Base-by-base conservation (phyloP, 495 filamentous ascomycete species). In the Penicillium taxi region DNA sequence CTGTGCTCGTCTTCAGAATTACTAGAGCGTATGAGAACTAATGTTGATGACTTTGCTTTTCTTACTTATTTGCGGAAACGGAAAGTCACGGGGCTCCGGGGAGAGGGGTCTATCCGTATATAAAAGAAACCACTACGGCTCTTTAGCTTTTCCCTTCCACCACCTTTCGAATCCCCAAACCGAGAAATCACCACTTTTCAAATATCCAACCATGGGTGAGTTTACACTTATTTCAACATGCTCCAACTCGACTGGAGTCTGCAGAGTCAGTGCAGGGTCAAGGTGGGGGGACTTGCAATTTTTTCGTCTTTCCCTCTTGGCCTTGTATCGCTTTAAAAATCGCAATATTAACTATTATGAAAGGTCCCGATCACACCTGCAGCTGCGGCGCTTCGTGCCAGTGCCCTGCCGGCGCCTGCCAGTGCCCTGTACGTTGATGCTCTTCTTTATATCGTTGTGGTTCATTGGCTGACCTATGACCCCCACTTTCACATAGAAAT, bases 351-450 rank as follows among this genome's bases (percentile, higher is more conserved):
- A 63, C 50, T 20, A 40, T 12, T 9, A 23, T 6, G 12, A 46
- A 22, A 66, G 60, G 47, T 47, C 42, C 54, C 43, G 60, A 61
- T 37, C 64, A 67, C 64, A 50, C 47, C 42, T 69, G 65, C 56
- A 58, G 53, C 55, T 66, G 63, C 52, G 65, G 65, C 46, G 35
- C 52, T 46, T 66, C 65, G 46, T 69, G 61, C 63, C 58, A 61
- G 52, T 69, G 63, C 60, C 59, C 65, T 54, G 54, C 63, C 49
- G 65, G 61, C 52, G 41, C 43, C 19, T 67, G 61, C 65, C 48
- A 67, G 42, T 67, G 64, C 64, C 64, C 64, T 25, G 64, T 67
- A 61, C 29, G 55, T n/a, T 56, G 38, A 18, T 20, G 9, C 30
- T 14, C 21, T 3, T 14, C 22, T 11, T 23, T 26, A 13, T n/a